Evolutionary conservation across 2,329 filamentous ascomycete genomes (phyloP).

Genomic region (Aaosphaeria pasadenensis): DNA sequence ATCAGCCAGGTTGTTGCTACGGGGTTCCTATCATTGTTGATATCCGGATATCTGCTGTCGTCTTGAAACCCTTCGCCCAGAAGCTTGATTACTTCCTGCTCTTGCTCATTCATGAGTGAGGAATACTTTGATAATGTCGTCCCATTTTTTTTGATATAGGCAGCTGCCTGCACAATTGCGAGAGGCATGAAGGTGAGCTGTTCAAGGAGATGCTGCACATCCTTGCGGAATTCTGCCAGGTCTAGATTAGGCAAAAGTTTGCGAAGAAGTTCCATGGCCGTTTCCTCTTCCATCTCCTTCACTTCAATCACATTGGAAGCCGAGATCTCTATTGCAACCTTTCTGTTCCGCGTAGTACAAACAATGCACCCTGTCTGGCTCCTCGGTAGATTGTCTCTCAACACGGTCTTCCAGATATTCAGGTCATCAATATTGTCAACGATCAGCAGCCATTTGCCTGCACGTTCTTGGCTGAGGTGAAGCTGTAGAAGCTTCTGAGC

Average conservation of each 20-base stretch:
- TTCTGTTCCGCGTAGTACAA: conserved; percentile 22
- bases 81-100: conserved; percentile 23
- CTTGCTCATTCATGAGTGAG: conserved; percentile 12
- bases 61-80: conserved; percentile 33
- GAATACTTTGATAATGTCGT: conserved; percentile 6
- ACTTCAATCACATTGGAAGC: conserved; percentile 14
- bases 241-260: conserved; percentile 3
- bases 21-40: conserved; percentile 18
- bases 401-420: not conserved
- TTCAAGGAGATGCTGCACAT: conserved; percentile 24
- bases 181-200: conserved; percentile 11
- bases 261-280: conserved; percentile 5
- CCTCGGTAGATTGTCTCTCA: conserved; percentile 28
- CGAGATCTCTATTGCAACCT: conserved; percentile 7
- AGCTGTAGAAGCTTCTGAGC: conserved; percentile 27
- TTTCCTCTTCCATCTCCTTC: conserved; percentile 9
- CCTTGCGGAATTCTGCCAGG: conserved; percentile 1
- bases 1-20: conserved; percentile 33
- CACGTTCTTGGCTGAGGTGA: conserved; percentile 22
- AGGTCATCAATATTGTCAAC: conserved; percentile 7
- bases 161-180: conserved; percentile 11
- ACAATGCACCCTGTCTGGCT: conserved; percentile 27
- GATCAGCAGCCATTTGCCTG: conserved; percentile 31
- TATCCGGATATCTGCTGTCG: conserved; percentile 21
- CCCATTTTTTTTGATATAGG: conserved; percentile 31